These are phyloP conservation scores for Pisolithus albus DNA, from an alignment of 768 basidiomycete species.

Conservation along the genomic window DNA sequence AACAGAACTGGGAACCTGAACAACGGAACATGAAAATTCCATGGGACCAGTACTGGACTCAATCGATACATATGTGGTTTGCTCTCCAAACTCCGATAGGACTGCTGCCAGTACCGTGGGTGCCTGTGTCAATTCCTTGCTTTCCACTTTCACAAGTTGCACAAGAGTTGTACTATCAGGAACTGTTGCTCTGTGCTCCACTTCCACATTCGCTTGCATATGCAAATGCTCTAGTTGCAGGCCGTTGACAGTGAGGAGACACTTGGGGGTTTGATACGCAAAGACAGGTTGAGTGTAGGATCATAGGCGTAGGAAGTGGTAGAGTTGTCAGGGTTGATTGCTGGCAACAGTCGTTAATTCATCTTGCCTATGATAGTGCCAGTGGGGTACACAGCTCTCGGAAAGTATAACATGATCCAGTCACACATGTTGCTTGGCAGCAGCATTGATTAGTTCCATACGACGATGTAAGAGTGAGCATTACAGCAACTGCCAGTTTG, in stretches of 20 bases:
- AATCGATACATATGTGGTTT: slow-evolving; percentile 42
- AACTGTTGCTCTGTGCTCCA: slow-evolving; percentile 42
- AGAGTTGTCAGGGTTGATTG: slow-evolving; percentile 61
- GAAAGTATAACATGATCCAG: slow-evolving; percentile 84
- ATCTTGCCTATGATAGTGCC: neutral
- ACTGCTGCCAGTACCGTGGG: slow-evolving; percentile 53
- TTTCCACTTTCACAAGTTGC: slow-evolving; percentile 52
- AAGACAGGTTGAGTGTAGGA: slow-evolving; percentile 68
- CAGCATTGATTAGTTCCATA: neutral
- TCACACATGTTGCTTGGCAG: slow-evolving; percentile 52
- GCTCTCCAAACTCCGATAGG: slow-evolving; percentile 54
- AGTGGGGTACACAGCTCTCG: slow-evolving; percentile 47
- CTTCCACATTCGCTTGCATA: slow-evolving; percentile 34
- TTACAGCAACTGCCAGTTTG: too few relatives aligned
- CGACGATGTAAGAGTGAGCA: too few relatives aligned
- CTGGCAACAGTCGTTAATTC: slow-evolving; percentile 23
- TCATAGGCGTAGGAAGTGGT: slow-evolving; percentile 70
- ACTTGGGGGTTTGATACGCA: slow-evolving; percentile 56
- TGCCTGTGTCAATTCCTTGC: slow-evolving; percentile 45
- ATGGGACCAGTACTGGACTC: neutral
- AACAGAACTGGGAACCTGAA: slow-evolving; percentile 69
- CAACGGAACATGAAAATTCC: neutral
- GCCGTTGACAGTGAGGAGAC: slow-evolving; percentile 55
- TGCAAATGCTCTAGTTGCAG: slow-evolving; percentile 35
- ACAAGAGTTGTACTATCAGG: slow-evolving; percentile 43